These are phyloP conservation scores for Danielia oregonensis DNA, from an alignment of 805 yeast species.

Conservation along the genomic window DNA sequence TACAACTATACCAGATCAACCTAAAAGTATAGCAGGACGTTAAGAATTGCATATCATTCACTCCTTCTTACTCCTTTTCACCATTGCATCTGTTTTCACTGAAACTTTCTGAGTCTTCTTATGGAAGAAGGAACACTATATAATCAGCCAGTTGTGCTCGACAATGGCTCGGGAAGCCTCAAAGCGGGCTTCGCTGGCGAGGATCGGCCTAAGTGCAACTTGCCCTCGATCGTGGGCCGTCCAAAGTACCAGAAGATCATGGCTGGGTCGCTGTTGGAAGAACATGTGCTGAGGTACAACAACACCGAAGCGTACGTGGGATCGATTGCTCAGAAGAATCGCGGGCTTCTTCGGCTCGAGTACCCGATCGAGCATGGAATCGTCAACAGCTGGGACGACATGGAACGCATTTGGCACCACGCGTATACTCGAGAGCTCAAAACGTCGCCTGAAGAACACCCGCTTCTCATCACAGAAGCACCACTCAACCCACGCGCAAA, in stretches of 20 bases:
- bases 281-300: slow-evolving; percentile 12
- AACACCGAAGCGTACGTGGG: slow-evolving; percentile 66
- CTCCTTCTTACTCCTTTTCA: no score
- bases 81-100: no score
- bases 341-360: slow-evolving; percentile 70
- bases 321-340: slow-evolving; percentile 61
- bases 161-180: slow-evolving; percentile 73
- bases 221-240: slow-evolving; percentile 68
- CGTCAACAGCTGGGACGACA: slow-evolving; percentile 78
- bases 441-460: slow-evolving; percentile 73
- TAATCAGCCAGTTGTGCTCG: slow-evolving; percentile 45
- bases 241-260: slow-evolving; percentile 81
- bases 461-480: slow-evolving; percentile 82
- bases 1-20: no score
- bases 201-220: slow-evolving; percentile 65
- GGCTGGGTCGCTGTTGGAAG: slow-evolving; percentile 46
- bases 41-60: no score
- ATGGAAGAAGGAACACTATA: slow-evolving; percentile 26
- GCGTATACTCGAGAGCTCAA: slow-evolving; percentile 56
- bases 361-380: slow-evolving; percentile 82
- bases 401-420: slow-evolving; percentile 79
- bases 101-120: no score
- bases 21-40: no score
- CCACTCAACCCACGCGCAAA: slow-evolving; percentile 71
- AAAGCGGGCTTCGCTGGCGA: slow-evolving; percentile 95